Conservation (phyloP, 2,329 filamentous ascomycete species). For the Myriosclerotinia duriaeana region DNA sequence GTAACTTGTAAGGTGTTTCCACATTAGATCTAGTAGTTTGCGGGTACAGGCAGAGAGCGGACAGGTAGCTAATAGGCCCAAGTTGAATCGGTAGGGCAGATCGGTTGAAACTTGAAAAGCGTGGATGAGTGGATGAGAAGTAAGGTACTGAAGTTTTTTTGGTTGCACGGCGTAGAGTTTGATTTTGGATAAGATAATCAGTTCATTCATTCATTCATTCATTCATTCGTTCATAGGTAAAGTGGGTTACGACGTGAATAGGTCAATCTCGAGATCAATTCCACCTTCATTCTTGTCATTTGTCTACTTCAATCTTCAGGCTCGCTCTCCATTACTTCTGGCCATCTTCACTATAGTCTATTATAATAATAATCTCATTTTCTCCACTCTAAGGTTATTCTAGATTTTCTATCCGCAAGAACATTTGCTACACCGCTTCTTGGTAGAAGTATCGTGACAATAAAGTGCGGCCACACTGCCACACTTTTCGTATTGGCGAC, state of each 20-base stretch:
- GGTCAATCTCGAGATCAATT: too few species aligned
- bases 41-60: conserved; percentile 18
- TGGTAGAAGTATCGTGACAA: background rate
- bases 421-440: conserved; percentile 15
- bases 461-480: background rate
- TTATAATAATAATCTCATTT: too few species aligned
- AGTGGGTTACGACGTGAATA: background rate
- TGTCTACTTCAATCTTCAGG: background rate
- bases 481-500: background rate
- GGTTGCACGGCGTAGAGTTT: background rate
- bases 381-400: background rate
- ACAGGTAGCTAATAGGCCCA: conserved; percentile 17
- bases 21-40: conserved; percentile 5
- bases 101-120: conserved; percentile 8
- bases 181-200: background rate
- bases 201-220: too few species aligned
- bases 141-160: background rate
- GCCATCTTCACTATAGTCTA: background rate
- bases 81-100: conserved; percentile 19
- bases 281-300: background rate
- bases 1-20: conserved; percentile 6
- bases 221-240: background rate
- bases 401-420: background rate
- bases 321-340: background rate
- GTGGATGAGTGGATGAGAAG: background rate